Base-by-base conservation (phyloP, 805 yeast species). In the Ogataea parapolymorpha region DNA sequence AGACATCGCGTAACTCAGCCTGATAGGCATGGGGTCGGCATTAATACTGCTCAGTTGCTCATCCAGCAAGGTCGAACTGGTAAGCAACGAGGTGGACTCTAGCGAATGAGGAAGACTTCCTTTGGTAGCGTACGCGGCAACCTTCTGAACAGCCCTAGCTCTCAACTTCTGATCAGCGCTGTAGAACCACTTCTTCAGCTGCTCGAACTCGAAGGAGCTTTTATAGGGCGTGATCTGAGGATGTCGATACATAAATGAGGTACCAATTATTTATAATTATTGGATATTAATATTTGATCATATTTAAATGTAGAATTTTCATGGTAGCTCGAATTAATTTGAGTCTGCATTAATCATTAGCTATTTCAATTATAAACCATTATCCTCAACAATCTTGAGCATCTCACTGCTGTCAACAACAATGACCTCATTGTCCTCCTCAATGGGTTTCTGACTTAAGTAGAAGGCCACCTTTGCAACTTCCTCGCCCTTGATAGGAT, bases 51-150 rank as follows among this genome's bases (percentile, higher is more conserved):
- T 38, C 9, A 48, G 45, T n/a, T 51, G 43, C 25, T 68, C 68
- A 44, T 76, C 80, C 11, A 61, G 49, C 16, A 80, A 41, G 2
- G 64, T 53, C 1, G 79, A 67, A n/a, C 80, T 71, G 0, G 79
- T 73, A 13, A 85, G 54, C 29, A 75, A 62, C 0, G 81, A 70
- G 0, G 95, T 85, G 30, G 79, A 62, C 50, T 83, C 91, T 24
- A 86, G 68, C 0, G 82, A 81, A 56, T 82, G 93, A 1, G 93
- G 90, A 12, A 85, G 51, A 50, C 66, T 71, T 14, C 89, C 88
- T 54, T 85, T 68, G 2, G 84, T 69, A 28, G 64, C 61, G 51
- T 75, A 75, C 1, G 80, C 76, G 39, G 71, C 63, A 4, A 81
- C 80, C 46, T 65, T 69, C 37, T 67, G 67, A 5, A 82, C 58